Conservation (phyloP, 768 basidiomycete species). For the Baorangia bicolor region DNA sequence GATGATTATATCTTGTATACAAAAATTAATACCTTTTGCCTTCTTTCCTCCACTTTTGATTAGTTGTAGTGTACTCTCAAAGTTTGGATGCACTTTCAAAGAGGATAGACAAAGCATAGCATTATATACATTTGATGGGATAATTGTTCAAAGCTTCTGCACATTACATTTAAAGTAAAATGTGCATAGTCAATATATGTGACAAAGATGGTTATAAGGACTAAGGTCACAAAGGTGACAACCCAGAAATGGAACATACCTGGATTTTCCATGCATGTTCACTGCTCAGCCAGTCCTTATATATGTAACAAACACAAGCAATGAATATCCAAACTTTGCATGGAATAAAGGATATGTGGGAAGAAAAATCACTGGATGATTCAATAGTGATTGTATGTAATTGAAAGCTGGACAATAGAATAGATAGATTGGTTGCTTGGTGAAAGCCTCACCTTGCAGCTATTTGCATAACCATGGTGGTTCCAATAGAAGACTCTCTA, state of each 20-base stretch:
- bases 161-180: too few relatives aligned
- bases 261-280: conserved; percentile 29
- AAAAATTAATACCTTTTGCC: neutral
- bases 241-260: conserved; percentile 10
- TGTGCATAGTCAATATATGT: too few relatives aligned
- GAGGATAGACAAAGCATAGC: conserved; percentile 5
- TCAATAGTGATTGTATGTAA: conserved; percentile 29
- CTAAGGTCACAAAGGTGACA: too few relatives aligned
- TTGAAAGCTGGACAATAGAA: conserved; percentile 31
- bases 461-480: neutral
- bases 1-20: neutral
- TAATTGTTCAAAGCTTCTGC: too few relatives aligned
- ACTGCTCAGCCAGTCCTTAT: conserved; percentile 2
- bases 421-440: conserved; percentile 24
- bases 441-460: conserved; percentile 1
- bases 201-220: too few relatives aligned
- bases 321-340: conserved; percentile 12
- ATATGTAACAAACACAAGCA: conserved; percentile 11
- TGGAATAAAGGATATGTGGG: conserved; percentile 25
- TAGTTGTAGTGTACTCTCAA: neutral
- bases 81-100: conserved; percentile 1
- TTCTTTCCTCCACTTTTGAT: neutral
- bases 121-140: neutral
- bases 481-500: neutral
- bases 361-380: conserved; percentile 22